Evolutionary conservation across 768 basidiomycete species (phyloP).

Genomic region (Wakefieldia striispora): DNA sequence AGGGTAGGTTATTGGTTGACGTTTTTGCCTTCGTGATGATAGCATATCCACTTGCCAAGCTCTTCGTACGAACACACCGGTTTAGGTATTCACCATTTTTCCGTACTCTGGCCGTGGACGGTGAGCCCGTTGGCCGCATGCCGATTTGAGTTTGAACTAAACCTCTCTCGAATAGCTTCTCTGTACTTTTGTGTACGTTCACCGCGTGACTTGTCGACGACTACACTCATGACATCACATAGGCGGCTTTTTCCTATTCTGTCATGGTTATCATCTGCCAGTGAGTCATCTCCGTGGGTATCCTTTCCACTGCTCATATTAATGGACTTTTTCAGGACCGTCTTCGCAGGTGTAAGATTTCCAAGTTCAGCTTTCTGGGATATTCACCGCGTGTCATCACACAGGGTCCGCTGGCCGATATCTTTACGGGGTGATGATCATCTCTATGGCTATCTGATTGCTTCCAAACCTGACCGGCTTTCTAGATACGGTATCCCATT

Average conservation of each 20-base stretch:
- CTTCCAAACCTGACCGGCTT: too few species aligned
- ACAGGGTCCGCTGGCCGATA: too few species aligned
- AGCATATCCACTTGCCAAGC: background rate
- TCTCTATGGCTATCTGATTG: too few species aligned
- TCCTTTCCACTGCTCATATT: background rate
- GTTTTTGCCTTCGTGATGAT: background rate
- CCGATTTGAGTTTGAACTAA: too few species aligned
- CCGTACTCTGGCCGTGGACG: constrained; percentile 3
- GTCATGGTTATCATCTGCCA: too few species aligned
- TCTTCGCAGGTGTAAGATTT: background rate
- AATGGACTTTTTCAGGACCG: background rate
- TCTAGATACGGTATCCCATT: too few species aligned
- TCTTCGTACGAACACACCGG: background rate
- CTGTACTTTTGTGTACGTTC: background rate
- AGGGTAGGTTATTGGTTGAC: constrained; percentile 1
- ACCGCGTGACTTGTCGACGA: background rate
- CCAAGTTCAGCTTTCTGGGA: too few species aligned
- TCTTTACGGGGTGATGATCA: too few species aligned
- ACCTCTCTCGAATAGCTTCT: background rate
- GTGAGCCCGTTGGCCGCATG: too few species aligned
- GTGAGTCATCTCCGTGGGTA: background rate
- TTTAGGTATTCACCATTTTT: constrained; percentile 1
- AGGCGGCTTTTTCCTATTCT: too few species aligned
- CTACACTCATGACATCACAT: background rate
- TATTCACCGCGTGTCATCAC: too few species aligned